A percentile compares a stretch with the other conserved stretches of the same genome.
Conservation (phyloP, 768 basidiomycete genomes). For the Lentinula sp. region DNA sequence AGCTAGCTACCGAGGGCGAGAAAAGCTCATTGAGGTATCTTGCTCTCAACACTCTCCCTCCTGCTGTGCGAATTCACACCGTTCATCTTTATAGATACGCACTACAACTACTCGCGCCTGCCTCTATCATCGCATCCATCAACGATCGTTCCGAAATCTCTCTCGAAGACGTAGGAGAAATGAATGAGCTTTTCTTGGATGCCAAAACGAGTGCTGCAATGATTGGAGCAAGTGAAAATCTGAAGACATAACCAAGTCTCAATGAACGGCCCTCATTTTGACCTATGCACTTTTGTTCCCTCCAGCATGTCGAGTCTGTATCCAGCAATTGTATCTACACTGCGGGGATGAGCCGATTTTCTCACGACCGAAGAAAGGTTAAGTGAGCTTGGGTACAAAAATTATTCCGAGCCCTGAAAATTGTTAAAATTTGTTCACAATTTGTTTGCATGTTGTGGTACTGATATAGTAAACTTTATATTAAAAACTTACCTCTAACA, state of each 20-base stretch:
- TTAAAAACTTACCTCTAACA: too few relatives aligned
- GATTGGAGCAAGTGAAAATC: slow-evolving; percentile 27
- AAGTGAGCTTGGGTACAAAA: too few relatives aligned
- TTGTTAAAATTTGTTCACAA: too few relatives aligned
- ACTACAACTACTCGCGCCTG: slow-evolving; percentile 86
- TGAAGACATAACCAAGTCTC: background rate
- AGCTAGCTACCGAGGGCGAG: slow-evolving; percentile 77
- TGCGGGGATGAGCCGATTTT: too few relatives aligned
- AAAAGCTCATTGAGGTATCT: slow-evolving; percentile 70
- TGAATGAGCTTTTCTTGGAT: slow-evolving; percentile 93
- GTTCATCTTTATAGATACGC: slow-evolving; percentile 56
- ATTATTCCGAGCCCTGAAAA: too few relatives aligned
- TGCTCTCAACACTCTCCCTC: background rate
- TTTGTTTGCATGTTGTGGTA: too few relatives aligned
- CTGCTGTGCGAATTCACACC: background rate
- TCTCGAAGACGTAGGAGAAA: slow-evolving; percentile 86
- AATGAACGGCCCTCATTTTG: background rate
- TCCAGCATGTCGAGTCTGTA: too few relatives aligned
- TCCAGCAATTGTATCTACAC: too few relatives aligned
- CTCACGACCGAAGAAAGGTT: too few relatives aligned
- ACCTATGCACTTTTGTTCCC: too few relatives aligned
- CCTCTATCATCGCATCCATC: slow-evolving; percentile 77
- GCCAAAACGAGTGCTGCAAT: slow-evolving; percentile 74
- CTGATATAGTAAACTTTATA: too few relatives aligned
- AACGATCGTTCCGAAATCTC: slow-evolving; percentile 78